phyloP scores from a whole-genome alignment of 2,329 filamentous ascomycete genomes.

The Hymenoscyphus infarciens region DNA sequence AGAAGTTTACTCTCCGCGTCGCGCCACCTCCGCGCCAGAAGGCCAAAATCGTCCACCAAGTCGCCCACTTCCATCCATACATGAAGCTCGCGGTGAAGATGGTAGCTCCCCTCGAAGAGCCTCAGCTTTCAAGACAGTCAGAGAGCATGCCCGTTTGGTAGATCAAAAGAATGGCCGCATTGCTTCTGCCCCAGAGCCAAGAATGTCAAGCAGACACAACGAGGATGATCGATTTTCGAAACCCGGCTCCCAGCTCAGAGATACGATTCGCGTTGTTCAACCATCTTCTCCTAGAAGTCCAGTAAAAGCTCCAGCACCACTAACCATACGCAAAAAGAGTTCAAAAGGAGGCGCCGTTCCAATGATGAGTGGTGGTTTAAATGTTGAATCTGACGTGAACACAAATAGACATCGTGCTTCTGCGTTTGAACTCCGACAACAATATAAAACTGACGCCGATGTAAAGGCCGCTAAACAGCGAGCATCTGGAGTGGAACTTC shows the following conservation, averaged over 20 bases:
- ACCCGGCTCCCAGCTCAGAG: conserved; percentile 17
- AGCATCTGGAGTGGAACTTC: conserved; percentile 20
- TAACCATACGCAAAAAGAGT: conserved; percentile 34
- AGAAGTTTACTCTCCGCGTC: conserved; percentile 32
- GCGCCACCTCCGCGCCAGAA: conserved; percentile 46
- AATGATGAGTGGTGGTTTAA: conserved; percentile 20
- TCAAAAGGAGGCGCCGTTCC: conserved; percentile 20
- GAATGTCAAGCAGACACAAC: conserved; percentile 11
- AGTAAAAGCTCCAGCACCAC: conserved; percentile 33
- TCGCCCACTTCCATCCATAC: conserved; percentile 30
- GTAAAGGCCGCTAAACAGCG: neutral
- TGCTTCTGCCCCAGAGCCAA: conserved; percentile 34
- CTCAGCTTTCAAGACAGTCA: conserved; percentile 15
- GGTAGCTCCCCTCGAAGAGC: conserved; percentile 17
- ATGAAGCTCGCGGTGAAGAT: conserved; percentile 28
- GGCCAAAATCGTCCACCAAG: conserved; percentile 12
- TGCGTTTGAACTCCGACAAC: conserved; percentile 3
- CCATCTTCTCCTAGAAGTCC: conserved; percentile 29
- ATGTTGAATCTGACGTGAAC: conserved; percentile 3
- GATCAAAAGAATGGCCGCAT: conserved; percentile 26
- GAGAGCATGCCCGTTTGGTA: conserved; percentile 14
- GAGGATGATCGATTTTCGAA: conserved; percentile 18
- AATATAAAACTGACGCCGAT: neutral
- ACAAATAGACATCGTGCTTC: neutral
- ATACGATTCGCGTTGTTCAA: conserved; percentile 32